These are phyloP conservation scores for Cadophora malorum DNA, from an alignment of 2,329 filamentous ascomycete genomes.

Conservation along the genomic window DNA sequence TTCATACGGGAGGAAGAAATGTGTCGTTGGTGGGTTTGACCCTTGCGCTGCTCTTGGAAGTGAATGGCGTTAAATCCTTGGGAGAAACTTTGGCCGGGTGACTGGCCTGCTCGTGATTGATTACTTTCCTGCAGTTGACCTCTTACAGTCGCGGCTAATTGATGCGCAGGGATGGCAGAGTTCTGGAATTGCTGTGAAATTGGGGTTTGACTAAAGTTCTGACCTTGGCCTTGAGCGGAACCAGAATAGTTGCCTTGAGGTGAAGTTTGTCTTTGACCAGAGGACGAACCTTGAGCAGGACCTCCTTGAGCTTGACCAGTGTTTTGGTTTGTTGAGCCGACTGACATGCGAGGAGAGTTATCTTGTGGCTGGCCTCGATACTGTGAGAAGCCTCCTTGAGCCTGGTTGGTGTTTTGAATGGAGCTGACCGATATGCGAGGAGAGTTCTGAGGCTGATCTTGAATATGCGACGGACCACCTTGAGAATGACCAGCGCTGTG, in stretches of 20 bases:
- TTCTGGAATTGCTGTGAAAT: slow-evolving; percentile 3
- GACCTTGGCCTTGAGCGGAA: neutral
- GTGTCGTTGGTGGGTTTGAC: neutral
- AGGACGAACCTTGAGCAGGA: neutral
- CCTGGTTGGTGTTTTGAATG: neutral
- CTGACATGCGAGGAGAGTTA: neutral
- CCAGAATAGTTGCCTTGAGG: slow-evolving; percentile 5
- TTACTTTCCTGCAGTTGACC: neutral
- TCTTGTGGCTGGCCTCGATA: neutral
- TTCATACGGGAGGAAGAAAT: slow-evolving; percentile 15
- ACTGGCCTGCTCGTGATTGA: neutral
- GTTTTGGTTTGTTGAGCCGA: neutral
- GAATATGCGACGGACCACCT: neutral
- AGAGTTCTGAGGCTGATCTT: slow-evolving; percentile 6
- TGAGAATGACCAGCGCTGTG: neutral
- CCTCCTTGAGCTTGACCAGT: neutral
- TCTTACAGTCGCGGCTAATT: neutral
- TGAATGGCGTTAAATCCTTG: neutral
- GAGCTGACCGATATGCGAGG: neutral
- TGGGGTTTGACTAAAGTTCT: neutral
- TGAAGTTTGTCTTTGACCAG: neutral
- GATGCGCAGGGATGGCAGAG: neutral
- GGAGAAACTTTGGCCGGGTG: neutral
- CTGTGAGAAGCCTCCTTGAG: neutral
- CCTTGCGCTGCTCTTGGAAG: neutral